Base-by-base conservation (phyloP, 805 yeast genomes). In the Lipomyces lipofer region DNA sequence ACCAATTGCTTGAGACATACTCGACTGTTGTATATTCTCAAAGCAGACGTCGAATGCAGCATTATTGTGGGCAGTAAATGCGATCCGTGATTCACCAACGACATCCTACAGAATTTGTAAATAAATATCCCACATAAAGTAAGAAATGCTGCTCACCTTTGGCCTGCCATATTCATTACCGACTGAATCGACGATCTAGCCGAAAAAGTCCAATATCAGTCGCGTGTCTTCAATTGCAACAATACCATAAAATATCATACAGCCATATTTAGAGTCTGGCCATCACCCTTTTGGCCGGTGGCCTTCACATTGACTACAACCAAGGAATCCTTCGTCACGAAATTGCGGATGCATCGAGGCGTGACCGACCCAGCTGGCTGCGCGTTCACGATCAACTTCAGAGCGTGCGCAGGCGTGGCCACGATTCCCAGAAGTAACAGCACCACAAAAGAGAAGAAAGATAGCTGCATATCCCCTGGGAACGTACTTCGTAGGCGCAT, bases 21-120 rank as follows among this genome's bases (percentile, higher is more conserved):
- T 65, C 24, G 44, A 42, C 64, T 73, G 69, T 43, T 72, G 69
- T 47, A 75, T 69, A 71, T 94, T 92, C 56, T 84, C 86, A 73
- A 94, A 86, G 72, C 99, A 94, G 51, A 94, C 81, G 72, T 94
- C 99, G 69, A 94, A 83, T 1, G 96, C 87, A 40, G 92, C 85
- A 58, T 85, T 82, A 24, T 85, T 77, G 68, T 85, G 88, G 12
- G 95, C 83, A 48, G 94, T 88, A 75, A 94, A 92, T 3, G 94
- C 92, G 55, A 87, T 82, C 67, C 83, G 81, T 50, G 80, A 77
- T 3, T 77, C 78, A 29, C 92, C 95, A 19, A 82, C 82, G 64
- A 94, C 77, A 68, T 87, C 90, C 69, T 64, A 24, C 3, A 8
- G 2, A 9, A n/a, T 21, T 30, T 15, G 51, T 45, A 12, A n/a